These are phyloP conservation scores for Starmerella apis DNA, from an alignment of 805 yeast genomes.

Conservation along the genomic window DNA sequence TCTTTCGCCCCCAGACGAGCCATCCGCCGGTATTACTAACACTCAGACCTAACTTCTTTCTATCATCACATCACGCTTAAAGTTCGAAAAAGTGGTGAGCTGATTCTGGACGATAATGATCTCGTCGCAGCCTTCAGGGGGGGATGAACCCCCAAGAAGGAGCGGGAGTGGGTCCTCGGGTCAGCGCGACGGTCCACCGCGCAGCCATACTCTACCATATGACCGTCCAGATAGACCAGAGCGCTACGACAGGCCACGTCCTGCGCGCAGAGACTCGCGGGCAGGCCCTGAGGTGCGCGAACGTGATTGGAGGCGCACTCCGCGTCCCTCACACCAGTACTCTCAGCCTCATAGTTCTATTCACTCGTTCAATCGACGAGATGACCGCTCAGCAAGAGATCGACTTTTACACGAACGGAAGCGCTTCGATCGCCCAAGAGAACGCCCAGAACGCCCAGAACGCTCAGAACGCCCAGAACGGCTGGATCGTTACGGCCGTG, in stretches of 20 bases:
- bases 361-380: conserved; percentile 13
- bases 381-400: conserved; percentile 17
- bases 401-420: conserved; percentile 8
- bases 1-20: conserved; percentile 6
- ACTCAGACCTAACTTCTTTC: conserved; percentile 3
- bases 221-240: neutral
- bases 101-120: conserved; percentile 6
- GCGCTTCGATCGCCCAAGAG: conserved; percentile 10
- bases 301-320: conserved; percentile 12
- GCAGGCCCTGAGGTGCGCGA: neutral
- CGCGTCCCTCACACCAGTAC: conserved; percentile 1
- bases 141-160: conserved; percentile 7
- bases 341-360: neutral
- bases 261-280: conserved; percentile 5
- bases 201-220: neutral
- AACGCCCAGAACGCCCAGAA: neutral
- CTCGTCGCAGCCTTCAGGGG: conserved; percentile 15
- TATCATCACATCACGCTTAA: conserved; percentile 1
- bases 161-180: neutral
- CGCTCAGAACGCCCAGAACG: neutral
- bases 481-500: neutral
- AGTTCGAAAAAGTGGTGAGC: neutral
- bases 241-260: neutral
- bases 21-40: conserved; percentile 5
- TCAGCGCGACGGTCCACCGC: conserved; percentile 8